phyloP scores from a whole-genome alignment of 1,284 basidiomycete species.

The Trichosporon faecale region DNA sequence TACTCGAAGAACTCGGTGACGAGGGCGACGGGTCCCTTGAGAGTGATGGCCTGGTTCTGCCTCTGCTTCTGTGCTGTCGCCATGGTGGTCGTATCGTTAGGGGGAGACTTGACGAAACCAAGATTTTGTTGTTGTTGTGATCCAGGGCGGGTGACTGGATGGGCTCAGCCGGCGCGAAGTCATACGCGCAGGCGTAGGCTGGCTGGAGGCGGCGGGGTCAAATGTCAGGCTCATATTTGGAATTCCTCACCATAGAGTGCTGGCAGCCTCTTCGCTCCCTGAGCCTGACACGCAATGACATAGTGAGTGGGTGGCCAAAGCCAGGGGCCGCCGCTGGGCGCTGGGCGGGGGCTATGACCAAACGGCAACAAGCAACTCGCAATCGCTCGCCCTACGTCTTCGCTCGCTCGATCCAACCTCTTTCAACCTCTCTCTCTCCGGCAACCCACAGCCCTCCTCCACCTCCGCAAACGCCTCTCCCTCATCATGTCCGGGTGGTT shows the following conservation, averaged over 20 bases:
- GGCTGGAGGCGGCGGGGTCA: neutral
- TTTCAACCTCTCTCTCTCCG: neutral
- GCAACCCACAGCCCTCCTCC: neutral
- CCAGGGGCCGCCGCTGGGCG: neutral
- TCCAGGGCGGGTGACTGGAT: neutral
- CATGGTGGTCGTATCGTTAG: slow-evolving; percentile 32
- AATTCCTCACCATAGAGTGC: neutral
- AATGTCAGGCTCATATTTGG: slow-evolving; percentile 10
- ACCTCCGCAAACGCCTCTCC: neutral
- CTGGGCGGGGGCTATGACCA: neutral
- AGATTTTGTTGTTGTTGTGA: slow-evolving; percentile 15
- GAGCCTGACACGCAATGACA: slow-evolving; percentile 9
- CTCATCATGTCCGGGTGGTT: slow-evolving; percentile 80
- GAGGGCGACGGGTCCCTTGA: slow-evolving; percentile 92
- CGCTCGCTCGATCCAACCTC: slow-evolving; percentile 11
- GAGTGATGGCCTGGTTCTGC: slow-evolving; percentile 64
- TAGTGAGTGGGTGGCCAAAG: slow-evolving; percentile 1
- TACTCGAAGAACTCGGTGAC: slow-evolving; percentile 99
- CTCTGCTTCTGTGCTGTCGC: slow-evolving; percentile 50
- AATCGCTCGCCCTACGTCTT: neutral
- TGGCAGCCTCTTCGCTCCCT: neutral
- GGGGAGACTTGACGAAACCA: neutral
- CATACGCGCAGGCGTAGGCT: neutral
- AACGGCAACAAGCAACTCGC: slow-evolving; percentile 8
- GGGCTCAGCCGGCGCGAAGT: slow-evolving; percentile 8